phyloP scores from a whole-genome alignment of 2,329 filamentous ascomycete genomes.

The Corinectria fuckeliana region DNA sequence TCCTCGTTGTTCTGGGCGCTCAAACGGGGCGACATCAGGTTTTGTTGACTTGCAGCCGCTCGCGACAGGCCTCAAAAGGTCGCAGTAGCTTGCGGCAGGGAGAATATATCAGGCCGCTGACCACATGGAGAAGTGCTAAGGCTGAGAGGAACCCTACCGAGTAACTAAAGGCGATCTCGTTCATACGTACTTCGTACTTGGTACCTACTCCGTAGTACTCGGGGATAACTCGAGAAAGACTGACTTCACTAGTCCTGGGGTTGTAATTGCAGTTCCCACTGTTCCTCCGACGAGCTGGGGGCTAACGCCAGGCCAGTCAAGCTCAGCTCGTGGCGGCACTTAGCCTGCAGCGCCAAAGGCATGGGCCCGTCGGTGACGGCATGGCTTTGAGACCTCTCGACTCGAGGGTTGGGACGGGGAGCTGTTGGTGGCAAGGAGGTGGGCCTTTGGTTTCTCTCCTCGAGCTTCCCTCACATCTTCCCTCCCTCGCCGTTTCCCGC shows the following conservation, averaged over 20 bases:
- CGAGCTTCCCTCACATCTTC: conserved; percentile 13
- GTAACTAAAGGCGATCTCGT: neutral
- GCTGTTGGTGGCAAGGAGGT: neutral
- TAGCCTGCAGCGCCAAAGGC: conserved; percentile 26
- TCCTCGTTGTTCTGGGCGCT: neutral
- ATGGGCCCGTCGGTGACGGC: conserved; percentile 29
- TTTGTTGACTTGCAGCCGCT: neutral
- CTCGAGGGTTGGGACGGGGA: conserved; percentile 4
- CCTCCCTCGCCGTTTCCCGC: conserved; percentile 1
- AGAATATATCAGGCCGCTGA: neutral
- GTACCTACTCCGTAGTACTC: too few relatives aligned
- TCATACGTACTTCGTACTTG: too few relatives aligned
- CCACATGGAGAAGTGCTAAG: neutral
- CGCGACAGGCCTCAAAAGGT: neutral
- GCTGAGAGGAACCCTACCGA: neutral
- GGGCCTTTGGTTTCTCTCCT: conserved; percentile 1
- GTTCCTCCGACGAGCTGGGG: conserved; percentile 16
- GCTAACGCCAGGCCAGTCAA: conserved; percentile 15
- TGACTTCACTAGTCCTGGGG: conserved; percentile 6
- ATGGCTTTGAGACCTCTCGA: conserved; percentile 25
- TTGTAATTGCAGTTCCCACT: conserved; percentile 11
- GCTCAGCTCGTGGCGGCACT: conserved; percentile 30
- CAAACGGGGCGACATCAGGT: neutral
- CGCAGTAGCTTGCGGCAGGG: neutral
- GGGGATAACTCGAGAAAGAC: conserved; percentile 2